Conservation (phyloP, 805 yeast genomes). For the Nakazawaea wyomingensis region DNA sequence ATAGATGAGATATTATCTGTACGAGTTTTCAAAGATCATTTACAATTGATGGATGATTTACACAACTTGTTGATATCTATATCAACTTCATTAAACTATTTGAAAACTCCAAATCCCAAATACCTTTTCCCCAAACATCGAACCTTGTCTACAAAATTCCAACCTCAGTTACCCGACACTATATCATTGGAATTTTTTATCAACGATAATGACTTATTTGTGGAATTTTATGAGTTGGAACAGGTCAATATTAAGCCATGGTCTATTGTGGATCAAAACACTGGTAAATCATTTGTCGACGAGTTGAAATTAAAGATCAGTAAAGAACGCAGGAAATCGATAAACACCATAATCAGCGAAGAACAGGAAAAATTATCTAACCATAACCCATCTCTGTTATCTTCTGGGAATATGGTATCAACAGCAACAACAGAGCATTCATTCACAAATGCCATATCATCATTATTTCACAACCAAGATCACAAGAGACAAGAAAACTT, state of each 20-base stretch:
- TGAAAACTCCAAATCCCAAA: slow-evolving; percentile 48
- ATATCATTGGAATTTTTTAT: slow-evolving; percentile 54
- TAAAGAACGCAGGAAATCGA: slow-evolving; percentile 32
- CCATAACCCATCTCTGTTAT: slow-evolving; percentile 19
- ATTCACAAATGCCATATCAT: slow-evolving; percentile 26
- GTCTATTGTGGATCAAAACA: slow-evolving; percentile 42
- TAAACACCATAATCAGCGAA: slow-evolving; percentile 33
- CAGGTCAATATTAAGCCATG: slow-evolving; percentile 56
- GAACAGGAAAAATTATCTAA: slow-evolving; percentile 23
- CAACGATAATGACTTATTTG: slow-evolving; percentile 55
- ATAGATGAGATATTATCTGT: slow-evolving; percentile 31
- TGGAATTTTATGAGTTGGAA: slow-evolving; percentile 51
- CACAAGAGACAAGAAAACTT: slow-evolving; percentile 15
- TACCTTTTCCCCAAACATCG: slow-evolving; percentile 56
- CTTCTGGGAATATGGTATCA: no score
- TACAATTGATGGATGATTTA: slow-evolving; percentile 17
- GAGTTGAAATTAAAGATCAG: slow-evolving; percentile 50
- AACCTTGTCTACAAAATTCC: slow-evolving; percentile 30
- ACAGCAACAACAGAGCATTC: slow-evolving; percentile 20
- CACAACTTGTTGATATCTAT: slow-evolving; percentile 26
- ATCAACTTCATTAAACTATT: slow-evolving; percentile 27
- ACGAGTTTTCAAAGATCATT: slow-evolving; percentile 13
- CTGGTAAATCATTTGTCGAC: slow-evolving; percentile 54
- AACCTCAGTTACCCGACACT: slow-evolving; percentile 41
- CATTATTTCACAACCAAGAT: slow-evolving; percentile 30